Conservation (phyloP, 2,329 filamentous ascomycete genomes). For the Huntiella decipiens region DNA sequence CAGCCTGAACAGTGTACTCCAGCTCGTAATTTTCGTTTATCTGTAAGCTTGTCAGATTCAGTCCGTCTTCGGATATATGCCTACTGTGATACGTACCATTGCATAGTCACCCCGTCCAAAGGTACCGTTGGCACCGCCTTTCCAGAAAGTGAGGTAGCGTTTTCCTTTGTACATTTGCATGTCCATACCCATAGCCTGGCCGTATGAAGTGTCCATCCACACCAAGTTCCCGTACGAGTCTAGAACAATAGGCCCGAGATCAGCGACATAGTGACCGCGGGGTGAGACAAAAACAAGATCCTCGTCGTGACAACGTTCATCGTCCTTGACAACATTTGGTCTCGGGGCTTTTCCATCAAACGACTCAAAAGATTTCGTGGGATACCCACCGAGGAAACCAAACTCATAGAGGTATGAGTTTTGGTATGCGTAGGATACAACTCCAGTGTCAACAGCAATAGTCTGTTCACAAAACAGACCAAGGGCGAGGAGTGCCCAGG, state of each 20-base stretch:
- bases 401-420: conserved; percentile 7
- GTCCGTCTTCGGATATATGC: neutral
- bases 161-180: conserved; percentile 12
- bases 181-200: conserved; percentile 16
- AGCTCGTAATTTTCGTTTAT: conserved; percentile 17
- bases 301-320: conserved; percentile 19
- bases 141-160: conserved; percentile 16
- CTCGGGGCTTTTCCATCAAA: conserved; percentile 15
- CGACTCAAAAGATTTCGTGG: conserved; percentile 6
- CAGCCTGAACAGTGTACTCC: conserved; percentile 15
- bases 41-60: conserved; percentile 11
- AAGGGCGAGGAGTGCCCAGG: neutral
- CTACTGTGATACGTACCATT: conserved; percentile 20
- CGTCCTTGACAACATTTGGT: conserved; percentile 16
- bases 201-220: conserved; percentile 22
- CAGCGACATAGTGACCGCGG: conserved; percentile 18
- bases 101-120: conserved; percentile 27
- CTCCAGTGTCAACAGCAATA: neutral
- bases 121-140: conserved; percentile 25
- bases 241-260: conserved; percentile 24
- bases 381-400: conserved; percentile 5
- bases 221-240: conserved; percentile 25
- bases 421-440: conserved; percentile 2
- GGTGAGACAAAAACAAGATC: conserved; percentile 22
- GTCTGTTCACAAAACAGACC: neutral